phyloP scores from a whole-genome alignment of 2,329 filamentous ascomycete species.

The Elsinoe arachidis region DNA sequence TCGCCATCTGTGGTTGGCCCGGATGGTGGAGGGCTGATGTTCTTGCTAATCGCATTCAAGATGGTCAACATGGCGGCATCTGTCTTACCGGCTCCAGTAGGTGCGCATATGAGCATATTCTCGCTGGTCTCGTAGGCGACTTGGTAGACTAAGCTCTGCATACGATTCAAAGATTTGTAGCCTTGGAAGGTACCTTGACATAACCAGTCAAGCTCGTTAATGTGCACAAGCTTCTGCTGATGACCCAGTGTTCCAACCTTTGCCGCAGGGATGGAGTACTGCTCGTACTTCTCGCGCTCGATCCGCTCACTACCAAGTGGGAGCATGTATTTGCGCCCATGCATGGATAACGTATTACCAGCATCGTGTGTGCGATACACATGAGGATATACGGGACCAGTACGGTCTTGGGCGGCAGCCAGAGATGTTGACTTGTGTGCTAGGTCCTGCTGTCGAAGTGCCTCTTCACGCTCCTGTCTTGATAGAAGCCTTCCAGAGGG shows the following conservation, averaged over 20 bases:
- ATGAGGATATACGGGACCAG: constrained; percentile 77
- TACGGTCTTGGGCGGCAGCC: constrained; percentile 59
- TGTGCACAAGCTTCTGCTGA: constrained; percentile 67
- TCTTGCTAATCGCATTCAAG: constrained; percentile 80
- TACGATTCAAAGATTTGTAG: constrained; percentile 88
- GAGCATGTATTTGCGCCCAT: constrained; percentile 74
- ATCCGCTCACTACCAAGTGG: constrained; percentile 64
- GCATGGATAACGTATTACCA: constrained; percentile 73
- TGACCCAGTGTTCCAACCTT: constrained; percentile 65
- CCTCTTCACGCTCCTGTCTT: constrained; percentile 68
- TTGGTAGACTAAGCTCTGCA: constrained; percentile 95
- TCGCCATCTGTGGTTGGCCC: constrained; percentile 65
- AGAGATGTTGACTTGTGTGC: constrained; percentile 74
- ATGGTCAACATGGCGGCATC: constrained; percentile 97
- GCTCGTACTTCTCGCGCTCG: constrained; percentile 72
- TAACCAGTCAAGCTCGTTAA: constrained; percentile 76
- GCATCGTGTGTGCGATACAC: constrained; percentile 79
- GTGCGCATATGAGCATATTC: constrained; percentile 97
- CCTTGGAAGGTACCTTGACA: constrained; percentile 88
- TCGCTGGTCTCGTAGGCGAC: constrained; percentile 93
- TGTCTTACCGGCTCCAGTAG: constrained; percentile 91
- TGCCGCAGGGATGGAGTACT: constrained; percentile 76
- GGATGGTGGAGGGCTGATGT: constrained; percentile 69
- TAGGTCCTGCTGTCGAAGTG: constrained; percentile 64
- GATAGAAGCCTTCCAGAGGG: constrained; percentile 55